Evolutionary conservation across 2,329 filamentous ascomycete species (phyloP).

Genomic region (Cladophialophora chaetospira): DNA sequence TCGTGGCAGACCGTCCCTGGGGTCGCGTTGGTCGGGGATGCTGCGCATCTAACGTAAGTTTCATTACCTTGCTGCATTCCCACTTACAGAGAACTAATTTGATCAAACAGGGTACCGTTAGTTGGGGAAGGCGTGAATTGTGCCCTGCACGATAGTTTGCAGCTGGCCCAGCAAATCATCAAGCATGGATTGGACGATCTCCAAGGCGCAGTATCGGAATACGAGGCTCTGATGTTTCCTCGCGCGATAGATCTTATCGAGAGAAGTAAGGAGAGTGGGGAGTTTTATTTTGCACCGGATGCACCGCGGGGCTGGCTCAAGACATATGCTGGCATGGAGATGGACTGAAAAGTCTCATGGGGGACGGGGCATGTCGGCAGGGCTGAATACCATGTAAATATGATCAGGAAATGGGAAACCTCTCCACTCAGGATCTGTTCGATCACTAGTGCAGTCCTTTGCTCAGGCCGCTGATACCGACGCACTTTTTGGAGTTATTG

Average conservation of each 20-base stretch:
- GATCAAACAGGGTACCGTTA: slow-evolving; percentile 12
- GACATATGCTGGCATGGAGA: no score
- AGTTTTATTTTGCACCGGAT: slow-evolving; percentile 9
- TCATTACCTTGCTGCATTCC: not conserved
- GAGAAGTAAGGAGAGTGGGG: slow-evolving; percentile 10
- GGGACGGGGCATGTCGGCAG: no score
- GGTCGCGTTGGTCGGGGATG: slow-evolving; percentile 35
- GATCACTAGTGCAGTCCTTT: no score
- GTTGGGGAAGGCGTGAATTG: slow-evolving; percentile 36
- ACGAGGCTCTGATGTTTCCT: slow-evolving; percentile 31
- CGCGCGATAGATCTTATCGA: slow-evolving; percentile 22
- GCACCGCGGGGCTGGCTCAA: no score
- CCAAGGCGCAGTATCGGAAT: slow-evolving; percentile 25
- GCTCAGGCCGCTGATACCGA: no score
- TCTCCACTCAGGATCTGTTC: no score
- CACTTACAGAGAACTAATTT: slow-evolving; percentile 4
- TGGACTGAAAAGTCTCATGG: no score
- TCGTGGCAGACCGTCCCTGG: slow-evolving; percentile 30
- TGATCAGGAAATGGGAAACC: no score
- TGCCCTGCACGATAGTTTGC: slow-evolving; percentile 33
- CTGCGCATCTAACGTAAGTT: slow-evolving; percentile 31
- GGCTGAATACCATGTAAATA: no score
- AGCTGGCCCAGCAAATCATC: slow-evolving; percentile 22
- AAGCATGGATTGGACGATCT: slow-evolving; percentile 14
- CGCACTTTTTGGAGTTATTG: no score